Base-by-base conservation (phyloP, 805 yeast species). In the Torulaspora franciscae region DNA sequence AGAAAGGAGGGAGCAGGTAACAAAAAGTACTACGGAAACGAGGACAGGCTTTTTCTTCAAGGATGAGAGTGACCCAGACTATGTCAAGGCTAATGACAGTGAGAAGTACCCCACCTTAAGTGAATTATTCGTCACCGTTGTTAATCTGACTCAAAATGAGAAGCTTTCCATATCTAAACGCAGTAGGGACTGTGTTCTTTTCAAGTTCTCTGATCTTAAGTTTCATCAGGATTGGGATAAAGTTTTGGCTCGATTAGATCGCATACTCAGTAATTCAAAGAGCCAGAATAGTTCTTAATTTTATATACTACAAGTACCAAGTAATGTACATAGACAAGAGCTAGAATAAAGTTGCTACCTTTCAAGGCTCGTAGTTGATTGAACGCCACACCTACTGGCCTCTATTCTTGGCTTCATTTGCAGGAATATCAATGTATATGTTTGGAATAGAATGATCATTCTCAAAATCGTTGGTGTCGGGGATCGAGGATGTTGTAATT, bases 11-110 rank as follows among this genome's bases (percentile, higher is more conserved):
- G 46, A 45, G n/a, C 66, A 65, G 45, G 53, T 53, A 4, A 37
- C 32, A 2, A 48, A 46, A 10, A 66, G 59, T 17, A 64, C 61
- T n/a, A 65, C 67, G 60, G 60, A 66, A 19, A 70, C 73, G 10
- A 76, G 77, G 46, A 74, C 87, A 0, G 98, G 98, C 0, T 83
- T 85, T 57, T 84, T 89, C 63, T 93, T 91, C 70, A 79, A 75
- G 49, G 79, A 83, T 51, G 64, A 66, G 9, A 62, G 64, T 6
- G 97, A 90, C 59, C 95, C 95, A 1, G 96, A 86, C 62, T 82
- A 59, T 55, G 46, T 46, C 25, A 35, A 38, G 11, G 45, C 46
- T 14, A 43, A 51, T 22, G 48, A 47, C 17, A 46, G 47, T 26
- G 59, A 50, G 35, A 60, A 58, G n/a, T 76, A 65, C 58, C 76